Evolutionary conservation across 2,329 filamentous ascomycete species (phyloP).

Genomic region (Stagonosporopsis vannaccii): DNA sequence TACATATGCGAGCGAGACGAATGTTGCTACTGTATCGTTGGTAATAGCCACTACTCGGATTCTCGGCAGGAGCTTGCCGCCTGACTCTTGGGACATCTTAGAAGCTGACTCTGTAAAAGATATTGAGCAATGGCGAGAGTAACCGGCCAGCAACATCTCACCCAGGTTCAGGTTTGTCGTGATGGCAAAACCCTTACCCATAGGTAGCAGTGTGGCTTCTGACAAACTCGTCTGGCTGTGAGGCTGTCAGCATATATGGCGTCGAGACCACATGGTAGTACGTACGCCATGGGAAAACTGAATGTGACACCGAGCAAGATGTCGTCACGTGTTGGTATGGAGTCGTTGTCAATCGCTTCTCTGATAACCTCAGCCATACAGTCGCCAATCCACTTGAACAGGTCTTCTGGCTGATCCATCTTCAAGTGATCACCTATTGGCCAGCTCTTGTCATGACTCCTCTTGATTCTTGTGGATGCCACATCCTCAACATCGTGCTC

Average conservation of each 20-base stretch:
- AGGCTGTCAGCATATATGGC: conserved; percentile 16
- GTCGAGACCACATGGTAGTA: not conserved
- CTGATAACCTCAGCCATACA: conserved; percentile 77
- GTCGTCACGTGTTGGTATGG: conserved; percentile 21
- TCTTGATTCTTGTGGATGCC: conserved; percentile 55
- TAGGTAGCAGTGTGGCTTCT: conserved; percentile 69
- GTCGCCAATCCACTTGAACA: conserved; percentile 83
- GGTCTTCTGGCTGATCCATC: conserved; percentile 73
- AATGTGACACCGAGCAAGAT: conserved; percentile 74
- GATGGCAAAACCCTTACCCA: conserved; percentile 75
- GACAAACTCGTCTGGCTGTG: conserved; percentile 64
- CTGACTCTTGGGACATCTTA: conserved; percentile 31
- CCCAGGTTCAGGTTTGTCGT: conserved; percentile 67
- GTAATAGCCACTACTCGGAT: conserved; percentile 78
- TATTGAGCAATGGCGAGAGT: conserved; percentile 61
- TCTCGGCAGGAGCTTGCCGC: conserved; percentile 61
- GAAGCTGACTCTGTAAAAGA: conserved; percentile 23
- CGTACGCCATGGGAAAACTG: conserved; percentile 70
- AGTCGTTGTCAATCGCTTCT: conserved; percentile 58
- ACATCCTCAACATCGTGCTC: conserved; percentile 13
- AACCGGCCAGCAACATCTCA: conserved; percentile 65
- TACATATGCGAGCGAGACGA: conserved; percentile 78
- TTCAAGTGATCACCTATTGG: conserved; percentile 77
- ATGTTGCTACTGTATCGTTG: conserved; percentile 81
- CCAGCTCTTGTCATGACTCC: conserved; percentile 74